Conservation (phyloP, 2,329 filamentous ascomycete genomes). For the Phyllosticta ampelicida region DNA sequence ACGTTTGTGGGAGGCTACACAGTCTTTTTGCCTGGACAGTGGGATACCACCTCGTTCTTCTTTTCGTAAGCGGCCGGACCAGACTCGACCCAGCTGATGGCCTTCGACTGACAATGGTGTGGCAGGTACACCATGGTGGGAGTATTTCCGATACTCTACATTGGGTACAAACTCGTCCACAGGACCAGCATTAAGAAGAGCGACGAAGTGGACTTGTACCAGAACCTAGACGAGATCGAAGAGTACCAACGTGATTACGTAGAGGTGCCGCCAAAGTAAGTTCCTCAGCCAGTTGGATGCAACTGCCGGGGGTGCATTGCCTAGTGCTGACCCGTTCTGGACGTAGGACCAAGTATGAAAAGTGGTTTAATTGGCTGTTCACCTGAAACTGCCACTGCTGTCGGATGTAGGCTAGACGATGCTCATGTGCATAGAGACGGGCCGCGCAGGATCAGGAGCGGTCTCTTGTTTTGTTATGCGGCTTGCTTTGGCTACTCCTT, state of each 20-base stretch:
- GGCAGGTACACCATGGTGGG: constrained; percentile 58
- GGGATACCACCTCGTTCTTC: constrained; percentile 60
- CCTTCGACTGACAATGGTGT: background rate
- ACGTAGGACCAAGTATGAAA: constrained; percentile 26
- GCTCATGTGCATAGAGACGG: background rate
- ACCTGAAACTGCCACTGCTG: constrained; percentile 17
- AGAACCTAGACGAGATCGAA: constrained; percentile 55
- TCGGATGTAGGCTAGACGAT: background rate
- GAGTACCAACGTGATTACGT: constrained; percentile 55
- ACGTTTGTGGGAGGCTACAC: constrained; percentile 65
- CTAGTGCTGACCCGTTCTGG: background rate
- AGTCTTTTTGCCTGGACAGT: constrained; percentile 59
- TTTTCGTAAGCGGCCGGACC: constrained; percentile 45
- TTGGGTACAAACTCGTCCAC: constrained; percentile 62
- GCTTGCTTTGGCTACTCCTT: too few species aligned
- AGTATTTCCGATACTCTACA: constrained; percentile 57
- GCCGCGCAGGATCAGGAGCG: background rate
- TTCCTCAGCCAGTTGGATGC: background rate
- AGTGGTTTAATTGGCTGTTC: constrained; percentile 36
- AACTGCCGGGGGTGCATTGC: background rate
- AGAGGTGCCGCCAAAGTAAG: constrained; percentile 12
- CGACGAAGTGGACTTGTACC: constrained; percentile 51
- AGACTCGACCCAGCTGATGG: background rate
- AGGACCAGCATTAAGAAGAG: constrained; percentile 48
- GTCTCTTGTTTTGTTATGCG: too few species aligned